Evolutionary conservation across 345 rosid species (phyloP).

Genomic region (Laguncularia racemosa): DNA sequence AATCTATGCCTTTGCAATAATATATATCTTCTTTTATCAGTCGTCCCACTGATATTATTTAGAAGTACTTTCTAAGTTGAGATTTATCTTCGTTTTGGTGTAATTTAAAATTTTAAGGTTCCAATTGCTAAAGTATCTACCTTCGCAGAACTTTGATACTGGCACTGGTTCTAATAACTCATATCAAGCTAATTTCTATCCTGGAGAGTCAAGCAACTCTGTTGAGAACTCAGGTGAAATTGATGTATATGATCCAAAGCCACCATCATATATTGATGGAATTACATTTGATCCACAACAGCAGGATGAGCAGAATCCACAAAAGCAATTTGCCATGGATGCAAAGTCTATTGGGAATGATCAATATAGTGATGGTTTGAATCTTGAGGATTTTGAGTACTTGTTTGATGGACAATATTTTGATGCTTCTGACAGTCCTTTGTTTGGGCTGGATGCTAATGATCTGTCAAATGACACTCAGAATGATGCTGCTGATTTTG

Average conservation of each 20-base stretch:
- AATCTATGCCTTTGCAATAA: no score
- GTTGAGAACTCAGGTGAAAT: constrained; percentile 20
- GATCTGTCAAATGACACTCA: constrained; percentile 42
- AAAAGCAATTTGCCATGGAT: constrained; percentile 5
- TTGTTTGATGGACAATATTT: constrained; percentile 33
- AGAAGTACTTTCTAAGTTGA: background rate
- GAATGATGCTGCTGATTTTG: constrained; percentile 29
- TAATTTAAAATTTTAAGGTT: background rate
- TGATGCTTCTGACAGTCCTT: constrained; percentile 31
- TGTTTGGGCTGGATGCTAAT: constrained; percentile 39
- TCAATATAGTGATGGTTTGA: constrained; percentile 23
- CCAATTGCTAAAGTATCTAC: no score
- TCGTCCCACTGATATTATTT: no score
- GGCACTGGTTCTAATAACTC: constrained; percentile 22
- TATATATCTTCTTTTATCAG: no score
- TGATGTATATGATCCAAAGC: constrained; percentile 37
- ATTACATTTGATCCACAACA: constrained; percentile 19
- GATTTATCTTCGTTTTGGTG: background rate
- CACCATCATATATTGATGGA: constrained; percentile 19
- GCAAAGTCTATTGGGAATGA: constrained; percentile 26
- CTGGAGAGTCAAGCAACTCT: constrained; percentile 46
- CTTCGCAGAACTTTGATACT: constrained; percentile 29
- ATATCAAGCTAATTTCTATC: constrained; percentile 28
- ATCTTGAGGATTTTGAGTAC: constrained; percentile 23
- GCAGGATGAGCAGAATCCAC: constrained; percentile 19